A percentile compares a stretch with the other conserved stretches of the same genome.
Evolutionary conservation across 148 eudicot genomes (phyloP).

Genomic region (Limonium bicolor): DNA sequence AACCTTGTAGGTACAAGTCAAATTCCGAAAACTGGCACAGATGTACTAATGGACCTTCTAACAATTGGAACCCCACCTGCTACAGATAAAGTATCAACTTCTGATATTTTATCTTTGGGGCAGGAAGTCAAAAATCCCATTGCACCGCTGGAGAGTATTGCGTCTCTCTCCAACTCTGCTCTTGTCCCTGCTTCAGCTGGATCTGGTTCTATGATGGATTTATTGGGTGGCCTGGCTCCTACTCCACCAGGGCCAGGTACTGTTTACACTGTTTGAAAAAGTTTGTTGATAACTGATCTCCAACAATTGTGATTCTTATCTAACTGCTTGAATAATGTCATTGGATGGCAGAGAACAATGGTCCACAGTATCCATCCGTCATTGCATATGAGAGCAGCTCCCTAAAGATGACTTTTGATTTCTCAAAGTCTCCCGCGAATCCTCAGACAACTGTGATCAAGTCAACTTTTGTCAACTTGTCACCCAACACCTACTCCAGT

Average conservation of each 20-base stretch:
- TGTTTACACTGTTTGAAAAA: not conserved
- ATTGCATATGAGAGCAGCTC: constrained; percentile 84
- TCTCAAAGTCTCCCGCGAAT: constrained; percentile 58
- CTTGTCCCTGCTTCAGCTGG: constrained; percentile 29
- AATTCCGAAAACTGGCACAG: constrained; percentile 55
- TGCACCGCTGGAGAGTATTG: constrained; percentile 23
- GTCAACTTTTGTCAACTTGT: constrained; percentile 60
- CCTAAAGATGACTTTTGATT: constrained; percentile 56
- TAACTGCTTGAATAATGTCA: too few species aligned
- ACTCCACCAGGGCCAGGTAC: constrained; percentile 26
- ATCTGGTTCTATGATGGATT: constrained; percentile 53
- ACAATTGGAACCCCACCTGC: constrained; percentile 70
- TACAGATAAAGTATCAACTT: constrained; percentile 29
- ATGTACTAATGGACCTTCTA: constrained; percentile 74
- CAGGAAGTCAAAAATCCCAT: constrained; percentile 34
- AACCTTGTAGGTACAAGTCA: constrained; percentile 45
- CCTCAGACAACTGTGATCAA: constrained; percentile 54
- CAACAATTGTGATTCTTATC: constrained; percentile 7
- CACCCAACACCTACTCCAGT: constrained; percentile 43
- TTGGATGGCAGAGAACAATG: constrained; percentile 44
- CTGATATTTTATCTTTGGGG: constrained; percentile 43
- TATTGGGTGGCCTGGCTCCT: constrained; percentile 63
- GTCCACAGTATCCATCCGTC: constrained; percentile 51
- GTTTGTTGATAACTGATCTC: not conserved
- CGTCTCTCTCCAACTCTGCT: constrained; percentile 36